Conservation (phyloP, 2,329 filamentous ascomycete species). For the Chalaropsis thielavioides region DNA sequence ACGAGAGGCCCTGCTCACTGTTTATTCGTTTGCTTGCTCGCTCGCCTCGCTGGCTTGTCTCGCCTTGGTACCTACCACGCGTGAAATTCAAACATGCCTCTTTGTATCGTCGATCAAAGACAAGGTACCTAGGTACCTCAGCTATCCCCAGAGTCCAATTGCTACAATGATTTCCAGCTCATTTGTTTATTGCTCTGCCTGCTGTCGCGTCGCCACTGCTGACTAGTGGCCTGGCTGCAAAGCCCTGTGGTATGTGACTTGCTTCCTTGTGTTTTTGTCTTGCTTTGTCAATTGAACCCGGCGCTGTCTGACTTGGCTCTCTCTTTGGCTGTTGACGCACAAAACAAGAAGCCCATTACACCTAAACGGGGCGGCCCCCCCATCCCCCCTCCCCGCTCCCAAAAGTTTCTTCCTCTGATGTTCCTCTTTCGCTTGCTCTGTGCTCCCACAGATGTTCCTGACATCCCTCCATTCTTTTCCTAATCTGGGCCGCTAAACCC, state of each 20-base stretch:
- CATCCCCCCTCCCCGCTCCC: neutral
- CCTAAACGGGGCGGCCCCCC: neutral
- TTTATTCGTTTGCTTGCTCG: too few species aligned
- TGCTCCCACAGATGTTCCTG: conserved; percentile 5
- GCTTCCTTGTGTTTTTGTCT: neutral
- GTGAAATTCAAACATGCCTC: neutral
- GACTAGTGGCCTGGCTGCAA: neutral
- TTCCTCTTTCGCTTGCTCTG: conserved; percentile 6
- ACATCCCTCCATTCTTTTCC: conserved; percentile 12
- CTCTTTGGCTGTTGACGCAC: neutral
- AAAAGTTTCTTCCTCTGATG: neutral
- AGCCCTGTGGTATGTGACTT: neutral
- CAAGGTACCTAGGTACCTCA: neutral
- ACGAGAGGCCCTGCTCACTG: neutral
- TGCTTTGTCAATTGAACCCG: neutral
- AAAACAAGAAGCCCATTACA: neutral
- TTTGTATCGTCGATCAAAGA: neutral
- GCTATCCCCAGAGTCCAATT: neutral
- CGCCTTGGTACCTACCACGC: neutral
- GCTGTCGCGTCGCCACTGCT: neutral
- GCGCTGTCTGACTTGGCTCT: neutral
- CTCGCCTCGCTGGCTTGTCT: neutral
- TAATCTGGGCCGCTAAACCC: conserved; percentile 7
- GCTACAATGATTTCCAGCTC: neutral
- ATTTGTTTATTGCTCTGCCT: neutral